These are phyloP conservation scores for Neofusicoccum cordaticola DNA, from an alignment of 2,329 filamentous ascomycete genomes.

Conservation along the genomic window DNA sequence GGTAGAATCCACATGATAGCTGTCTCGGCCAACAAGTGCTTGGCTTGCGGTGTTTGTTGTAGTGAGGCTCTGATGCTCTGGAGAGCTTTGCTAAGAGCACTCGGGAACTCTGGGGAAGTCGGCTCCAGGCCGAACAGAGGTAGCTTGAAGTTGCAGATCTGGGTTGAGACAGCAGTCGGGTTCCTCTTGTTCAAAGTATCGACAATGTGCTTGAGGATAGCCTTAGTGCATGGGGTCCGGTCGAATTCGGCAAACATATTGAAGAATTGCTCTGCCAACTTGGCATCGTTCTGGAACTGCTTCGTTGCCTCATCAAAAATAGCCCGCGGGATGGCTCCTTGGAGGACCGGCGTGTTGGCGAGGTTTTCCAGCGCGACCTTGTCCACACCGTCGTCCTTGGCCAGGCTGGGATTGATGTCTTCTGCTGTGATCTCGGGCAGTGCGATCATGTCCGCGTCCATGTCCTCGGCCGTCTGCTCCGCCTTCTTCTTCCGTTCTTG, in stretches of 20 bases:
- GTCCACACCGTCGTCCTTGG: constrained; percentile 49
- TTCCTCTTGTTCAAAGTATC: constrained; percentile 59
- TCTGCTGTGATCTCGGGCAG: constrained; percentile 60
- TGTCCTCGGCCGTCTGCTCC: constrained; percentile 42
- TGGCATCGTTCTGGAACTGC: constrained; percentile 66
- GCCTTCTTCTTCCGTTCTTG: constrained; percentile 37
- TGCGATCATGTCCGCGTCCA: constrained; percentile 56
- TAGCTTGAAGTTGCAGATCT: constrained; percentile 69
- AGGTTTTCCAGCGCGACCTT: constrained; percentile 62
- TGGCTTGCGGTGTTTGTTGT: constrained; percentile 33
- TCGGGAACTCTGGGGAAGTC: constrained; percentile 68
- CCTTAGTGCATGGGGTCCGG: constrained; percentile 61
- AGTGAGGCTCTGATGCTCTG: constrained; percentile 57
- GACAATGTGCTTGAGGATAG: constrained; percentile 72
- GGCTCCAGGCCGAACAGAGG: constrained; percentile 65
- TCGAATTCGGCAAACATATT: constrained; percentile 71
- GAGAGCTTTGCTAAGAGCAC: constrained; percentile 65
- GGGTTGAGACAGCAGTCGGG: constrained; percentile 54
- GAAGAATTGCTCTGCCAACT: constrained; percentile 74
- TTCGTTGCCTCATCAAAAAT: constrained; percentile 85
- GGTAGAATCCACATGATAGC: constrained; percentile 51
- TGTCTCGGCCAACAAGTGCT: constrained; percentile 42
- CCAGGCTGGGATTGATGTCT: constrained; percentile 56
- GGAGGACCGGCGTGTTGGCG: constrained; percentile 73
- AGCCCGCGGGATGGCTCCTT: constrained; percentile 88